Percentiles rank a stretch among this genome's conserved stretches.
phyloP scores from a whole-genome alignment of 768 basidiomycete species.

The Kwoniella sp. region DNA sequence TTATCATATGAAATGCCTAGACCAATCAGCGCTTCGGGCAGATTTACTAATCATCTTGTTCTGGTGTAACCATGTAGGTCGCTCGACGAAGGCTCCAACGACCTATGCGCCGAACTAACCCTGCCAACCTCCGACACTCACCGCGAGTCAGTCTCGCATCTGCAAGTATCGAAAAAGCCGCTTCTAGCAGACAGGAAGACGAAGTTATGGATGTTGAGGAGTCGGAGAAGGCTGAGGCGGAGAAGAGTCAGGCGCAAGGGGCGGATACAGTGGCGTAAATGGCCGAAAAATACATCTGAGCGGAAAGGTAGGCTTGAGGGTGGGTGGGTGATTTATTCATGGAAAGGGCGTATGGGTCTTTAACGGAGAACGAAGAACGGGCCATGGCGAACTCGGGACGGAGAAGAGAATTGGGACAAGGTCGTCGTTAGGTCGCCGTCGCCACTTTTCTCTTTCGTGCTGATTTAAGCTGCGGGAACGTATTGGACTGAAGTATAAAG shows the following conservation, averaged over 20 bases:
- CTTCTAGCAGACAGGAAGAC: conserved; percentile 74
- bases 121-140: conserved; percentile 66
- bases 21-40: too few species aligned
- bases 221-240: conserved; percentile 59
- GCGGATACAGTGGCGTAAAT: neutral
- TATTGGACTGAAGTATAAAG: too few species aligned
- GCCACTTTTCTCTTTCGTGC: too few species aligned
- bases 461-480: too few species aligned
- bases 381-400: too few species aligned
- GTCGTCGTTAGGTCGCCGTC: too few species aligned
- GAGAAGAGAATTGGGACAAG: too few species aligned
- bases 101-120: conserved; percentile 67
- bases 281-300: neutral
- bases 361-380: too few species aligned
- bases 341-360: too few species aligned
- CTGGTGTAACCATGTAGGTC: conserved; percentile 52
- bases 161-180: conserved; percentile 81
- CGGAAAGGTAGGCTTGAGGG: too few species aligned
- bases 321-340: too few species aligned
- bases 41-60: neutral
- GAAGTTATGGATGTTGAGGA: conserved; percentile 62
- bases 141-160: conserved; percentile 81
- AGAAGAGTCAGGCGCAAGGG: conserved; percentile 20
- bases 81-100: conserved; percentile 87
- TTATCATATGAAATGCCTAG: too few species aligned